Percentiles rank a stretch among this genome's conserved stretches.
phyloP scores from a whole-genome alignment of 768 basidiomycete genomes.

The Lactifluus pinguis region DNA sequence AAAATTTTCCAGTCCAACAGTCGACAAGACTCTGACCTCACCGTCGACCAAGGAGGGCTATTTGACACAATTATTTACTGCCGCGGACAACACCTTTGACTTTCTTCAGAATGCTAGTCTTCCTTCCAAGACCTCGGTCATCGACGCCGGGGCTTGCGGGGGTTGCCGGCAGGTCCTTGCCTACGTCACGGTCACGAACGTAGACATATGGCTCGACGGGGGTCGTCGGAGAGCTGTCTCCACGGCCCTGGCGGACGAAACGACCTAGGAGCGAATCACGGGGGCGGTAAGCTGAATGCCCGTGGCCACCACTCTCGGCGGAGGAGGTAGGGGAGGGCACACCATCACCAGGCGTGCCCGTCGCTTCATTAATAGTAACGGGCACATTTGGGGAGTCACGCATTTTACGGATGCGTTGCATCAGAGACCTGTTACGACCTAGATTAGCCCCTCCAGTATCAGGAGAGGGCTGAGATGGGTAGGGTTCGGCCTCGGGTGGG shows the following conservation, averaged over 20 bases:
- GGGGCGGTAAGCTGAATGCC: constrained; percentile 57
- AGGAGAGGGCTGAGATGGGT: constrained; percentile 32
- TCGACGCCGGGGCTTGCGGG: constrained; percentile 26
- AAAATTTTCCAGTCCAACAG: background rate
- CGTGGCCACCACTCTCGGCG: constrained; percentile 25
- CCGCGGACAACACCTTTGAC: constrained; percentile 17
- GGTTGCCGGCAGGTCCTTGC: constrained; percentile 47
- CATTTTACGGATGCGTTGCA: constrained; percentile 86
- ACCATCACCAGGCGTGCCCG: constrained; percentile 30
- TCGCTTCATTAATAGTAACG: constrained; percentile 35
- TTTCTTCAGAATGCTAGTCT: constrained; percentile 18
- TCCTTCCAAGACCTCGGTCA: constrained; percentile 16
- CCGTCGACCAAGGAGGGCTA: background rate
- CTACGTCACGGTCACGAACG: constrained; percentile 50
- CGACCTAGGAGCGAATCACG: constrained; percentile 75
- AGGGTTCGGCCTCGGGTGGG: constrained; percentile 25
- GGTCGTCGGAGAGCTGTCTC: constrained; percentile 26
- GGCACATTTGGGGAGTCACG: constrained; percentile 80
- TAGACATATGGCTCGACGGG: constrained; percentile 53
- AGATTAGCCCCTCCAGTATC: constrained; percentile 37
- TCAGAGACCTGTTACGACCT: constrained; percentile 73
- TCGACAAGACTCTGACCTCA: background rate
- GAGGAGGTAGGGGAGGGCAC: constrained; percentile 37
- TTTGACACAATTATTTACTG: constrained; percentile 7
- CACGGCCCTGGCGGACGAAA: constrained; percentile 42